Evolutionary conservation across 129 eudicot genomes (phyloP).

Genomic region (Glebionis coronaria): DNA sequence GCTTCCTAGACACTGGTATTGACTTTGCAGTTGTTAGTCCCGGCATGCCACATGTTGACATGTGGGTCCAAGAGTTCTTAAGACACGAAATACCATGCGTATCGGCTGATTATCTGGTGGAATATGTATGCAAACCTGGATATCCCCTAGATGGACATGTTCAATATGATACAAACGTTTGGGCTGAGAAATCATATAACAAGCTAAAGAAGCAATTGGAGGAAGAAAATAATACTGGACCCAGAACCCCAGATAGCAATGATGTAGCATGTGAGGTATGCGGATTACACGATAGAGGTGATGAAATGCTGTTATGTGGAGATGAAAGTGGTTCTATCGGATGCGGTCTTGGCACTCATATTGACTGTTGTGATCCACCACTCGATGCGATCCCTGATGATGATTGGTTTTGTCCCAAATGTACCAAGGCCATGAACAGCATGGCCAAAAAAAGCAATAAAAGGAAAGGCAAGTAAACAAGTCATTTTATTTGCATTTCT

Average conservation of each 20-base stretch:
- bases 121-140: conserved; percentile 92
- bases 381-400: conserved; percentile 61
- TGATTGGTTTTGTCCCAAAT: conserved; percentile 82
- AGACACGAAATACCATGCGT: conserved; percentile 82
- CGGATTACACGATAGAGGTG: conserved; percentile 69
- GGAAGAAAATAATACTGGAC: conserved; percentile 27
- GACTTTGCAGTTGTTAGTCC: conserved; percentile 91
- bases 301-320: conserved; percentile 84
- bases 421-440: conserved; percentile 32
- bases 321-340: conserved; percentile 62
- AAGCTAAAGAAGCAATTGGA: conserved; percentile 37
- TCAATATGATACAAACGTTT: conserved; percentile 64
- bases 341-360: conserved; percentile 72
- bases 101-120: conserved; percentile 84
- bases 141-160: conserved; percentile 74
- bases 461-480: conserved; percentile 33
- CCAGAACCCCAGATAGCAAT: conserved; percentile 25
- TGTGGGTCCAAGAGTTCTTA: conserved; percentile 90
- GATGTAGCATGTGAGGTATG: conserved; percentile 69
- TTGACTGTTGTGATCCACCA: conserved; percentile 89
- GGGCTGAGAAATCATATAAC: conserved; percentile 75
- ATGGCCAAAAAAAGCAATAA: conserved; percentile 26
- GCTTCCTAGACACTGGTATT: conserved; percentile 50
- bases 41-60: conserved; percentile 84
- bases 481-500: neutral